Percentiles rank a stretch among this genome's conserved stretches.
phyloP scores from a whole-genome alignment of 192 early-diverging fungal genomes.

The Linnemannia elongata region DNA sequence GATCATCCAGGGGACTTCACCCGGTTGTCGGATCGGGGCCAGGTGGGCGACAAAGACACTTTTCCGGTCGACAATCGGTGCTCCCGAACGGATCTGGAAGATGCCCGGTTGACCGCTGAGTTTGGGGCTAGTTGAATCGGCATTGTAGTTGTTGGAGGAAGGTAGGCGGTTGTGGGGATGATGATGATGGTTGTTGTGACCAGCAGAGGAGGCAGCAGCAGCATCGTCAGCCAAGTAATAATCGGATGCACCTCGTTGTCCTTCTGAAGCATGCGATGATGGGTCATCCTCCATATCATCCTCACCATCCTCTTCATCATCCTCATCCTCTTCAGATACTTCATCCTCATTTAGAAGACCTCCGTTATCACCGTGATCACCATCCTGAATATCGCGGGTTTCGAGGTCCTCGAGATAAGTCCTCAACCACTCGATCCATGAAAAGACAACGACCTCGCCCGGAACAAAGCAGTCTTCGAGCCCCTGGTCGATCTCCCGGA shows the following conservation, averaged over 20 bases:
- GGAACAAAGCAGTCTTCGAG: conserved; percentile 69
- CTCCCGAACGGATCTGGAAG: conserved; percentile 67
- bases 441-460: conserved; percentile 75
- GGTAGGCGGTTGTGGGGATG: conserved; percentile 26
- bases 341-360: background rate
- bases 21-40: conserved; percentile 65
- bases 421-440: conserved; percentile 73
- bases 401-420: conserved; percentile 61
- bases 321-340: background rate
- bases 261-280: conserved; percentile 11
- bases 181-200: conserved; percentile 14
- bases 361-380: background rate
- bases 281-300: conserved; percentile 30
- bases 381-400: background rate
- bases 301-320: conserved; percentile 5
- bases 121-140: conserved; percentile 26
- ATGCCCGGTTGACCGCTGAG: conserved; percentile 10
- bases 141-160: background rate
- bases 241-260: conserved; percentile 24
- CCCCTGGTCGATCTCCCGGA: conserved; percentile 59
- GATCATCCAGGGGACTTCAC: conserved; percentile 68
- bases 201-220: conserved; percentile 4
- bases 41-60: conserved; percentile 89
- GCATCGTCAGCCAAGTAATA: conserved; percentile 34
- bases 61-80: conserved; percentile 81